A percentile compares a stretch with the other conserved stretches of the same genome.
These are phyloP conservation scores for Pontederia crassipes DNA, from an alignment of 176 grass and related monocot genomes.

Conservation along the genomic window DNA sequence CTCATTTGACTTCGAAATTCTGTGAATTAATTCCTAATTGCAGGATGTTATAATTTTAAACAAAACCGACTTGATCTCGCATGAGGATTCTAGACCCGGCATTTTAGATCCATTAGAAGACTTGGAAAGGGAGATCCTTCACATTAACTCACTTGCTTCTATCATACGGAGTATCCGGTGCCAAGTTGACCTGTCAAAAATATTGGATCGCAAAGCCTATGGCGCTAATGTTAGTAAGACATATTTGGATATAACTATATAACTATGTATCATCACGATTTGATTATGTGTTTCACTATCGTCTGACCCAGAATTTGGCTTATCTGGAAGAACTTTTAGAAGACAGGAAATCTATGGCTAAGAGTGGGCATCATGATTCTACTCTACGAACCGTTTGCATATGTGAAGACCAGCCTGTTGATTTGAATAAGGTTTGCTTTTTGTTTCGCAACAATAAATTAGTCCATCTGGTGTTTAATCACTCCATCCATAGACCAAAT, in stretches of 20 bases:
- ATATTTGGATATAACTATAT: background rate
- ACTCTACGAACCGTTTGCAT: slow-evolving; percentile 66
- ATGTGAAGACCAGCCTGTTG: slow-evolving; percentile 45
- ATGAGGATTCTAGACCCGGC: slow-evolving; percentile 13
- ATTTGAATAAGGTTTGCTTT: slow-evolving; percentile 58
- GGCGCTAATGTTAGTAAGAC: slow-evolving; percentile 55
- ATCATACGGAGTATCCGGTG: slow-evolving; percentile 65
- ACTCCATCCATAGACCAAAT: no score
- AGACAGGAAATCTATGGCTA: slow-evolving; percentile 51
- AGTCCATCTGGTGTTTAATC: no score
- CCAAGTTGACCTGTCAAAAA: slow-evolving; percentile 70
- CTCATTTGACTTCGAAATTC: background rate
- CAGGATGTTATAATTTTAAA: slow-evolving; percentile 97
- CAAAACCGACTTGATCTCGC: slow-evolving; percentile 77
- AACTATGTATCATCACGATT: background rate
- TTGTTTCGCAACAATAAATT: slow-evolving; percentile 7
- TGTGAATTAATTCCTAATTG: slow-evolving; percentile 4
- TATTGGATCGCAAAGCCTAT: slow-evolving; percentile 73
- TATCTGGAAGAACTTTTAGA: slow-evolving; percentile 77
- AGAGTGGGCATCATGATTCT: slow-evolving; percentile 49
- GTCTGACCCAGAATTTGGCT: slow-evolving; percentile 40
- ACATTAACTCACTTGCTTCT: slow-evolving; percentile 60
- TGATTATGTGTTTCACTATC: slow-evolving; percentile 14
- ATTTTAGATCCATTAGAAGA: slow-evolving; percentile 30
- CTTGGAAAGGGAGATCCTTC: slow-evolving; percentile 69